A percentile compares a stretch with the other conserved stretches of the same genome.
Evolutionary conservation across 2,329 filamentous ascomycete species (phyloP).

Genomic region (Trichocomaceae sp.): DNA sequence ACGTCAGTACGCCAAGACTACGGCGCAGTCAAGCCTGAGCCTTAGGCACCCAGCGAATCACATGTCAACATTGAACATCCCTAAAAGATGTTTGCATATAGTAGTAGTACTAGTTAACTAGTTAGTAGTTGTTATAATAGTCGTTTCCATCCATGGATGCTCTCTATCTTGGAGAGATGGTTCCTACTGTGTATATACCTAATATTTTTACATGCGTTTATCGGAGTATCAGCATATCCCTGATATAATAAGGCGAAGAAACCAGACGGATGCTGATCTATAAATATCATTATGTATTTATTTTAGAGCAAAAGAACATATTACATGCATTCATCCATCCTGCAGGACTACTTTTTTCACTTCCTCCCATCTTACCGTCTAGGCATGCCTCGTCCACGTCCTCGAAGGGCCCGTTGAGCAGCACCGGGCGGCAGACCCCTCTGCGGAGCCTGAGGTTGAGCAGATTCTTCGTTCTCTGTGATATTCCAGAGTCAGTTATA

Average conservation of each 20-base stretch:
- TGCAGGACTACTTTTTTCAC: slow-evolving; percentile 9
- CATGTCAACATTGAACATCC: not conserved
- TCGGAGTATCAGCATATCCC: too few species aligned
- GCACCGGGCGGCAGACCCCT: slow-evolving; percentile 70
- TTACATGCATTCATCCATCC: slow-evolving; percentile 9
- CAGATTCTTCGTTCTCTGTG: slow-evolving; percentile 81
- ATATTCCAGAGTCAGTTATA: slow-evolving; percentile 3
- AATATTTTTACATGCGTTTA: too few species aligned
- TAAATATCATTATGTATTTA: slow-evolving; percentile 11
- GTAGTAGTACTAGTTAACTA: too few species aligned
- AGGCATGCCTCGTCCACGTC: slow-evolving; percentile 85
- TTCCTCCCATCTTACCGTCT: slow-evolving; percentile 50
- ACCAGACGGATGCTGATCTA: not conserved
- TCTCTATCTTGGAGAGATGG: too few species aligned
- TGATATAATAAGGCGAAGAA: not conserved
- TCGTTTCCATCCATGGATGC: too few species aligned
- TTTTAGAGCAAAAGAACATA: slow-evolving; percentile 3
- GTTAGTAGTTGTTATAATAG: too few species aligned
- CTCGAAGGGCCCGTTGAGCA: slow-evolving; percentile 79
- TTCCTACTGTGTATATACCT: too few species aligned
- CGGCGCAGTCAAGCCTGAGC: not conserved
- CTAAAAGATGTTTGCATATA: too few species aligned
- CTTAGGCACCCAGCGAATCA: not conserved
- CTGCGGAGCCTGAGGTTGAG: slow-evolving; percentile 71
- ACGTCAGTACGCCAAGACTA: too few species aligned